phyloP scores from a whole-genome alignment of 2,329 filamentous ascomycete species.

The Apiospora arundinis region DNA sequence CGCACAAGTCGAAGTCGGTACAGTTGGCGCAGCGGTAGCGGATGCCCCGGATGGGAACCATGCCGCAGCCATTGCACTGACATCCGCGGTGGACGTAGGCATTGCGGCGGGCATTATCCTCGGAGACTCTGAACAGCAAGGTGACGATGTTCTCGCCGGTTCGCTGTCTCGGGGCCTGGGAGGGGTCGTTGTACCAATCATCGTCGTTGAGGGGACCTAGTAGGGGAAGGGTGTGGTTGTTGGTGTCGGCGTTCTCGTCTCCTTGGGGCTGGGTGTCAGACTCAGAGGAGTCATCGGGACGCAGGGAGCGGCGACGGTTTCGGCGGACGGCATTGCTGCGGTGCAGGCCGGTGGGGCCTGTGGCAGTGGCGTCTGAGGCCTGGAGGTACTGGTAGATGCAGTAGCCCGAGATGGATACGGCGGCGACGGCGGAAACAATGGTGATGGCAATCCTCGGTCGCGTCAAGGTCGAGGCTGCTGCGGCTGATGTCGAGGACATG shows the following conservation, averaged over 20 bases:
- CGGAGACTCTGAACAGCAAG: slow-evolving; percentile 88
- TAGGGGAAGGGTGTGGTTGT: slow-evolving; percentile 26
- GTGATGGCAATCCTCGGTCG: slow-evolving; percentile 62
- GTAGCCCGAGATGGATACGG: slow-evolving; percentile 64
- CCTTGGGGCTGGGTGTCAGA: slow-evolving; percentile 43
- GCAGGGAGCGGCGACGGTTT: slow-evolving; percentile 44
- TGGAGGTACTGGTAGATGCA: slow-evolving; percentile 36
- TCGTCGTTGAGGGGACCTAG: slow-evolving; percentile 46
- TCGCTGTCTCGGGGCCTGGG: slow-evolving; percentile 50
- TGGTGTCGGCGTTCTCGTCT: slow-evolving; percentile 54
- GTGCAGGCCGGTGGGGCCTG: slow-evolving; percentile 54
- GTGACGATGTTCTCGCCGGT: slow-evolving; percentile 82
- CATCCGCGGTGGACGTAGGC: slow-evolving; percentile 93
- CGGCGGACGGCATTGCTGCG: slow-evolving; percentile 73
- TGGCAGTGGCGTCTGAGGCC: slow-evolving; percentile 24
- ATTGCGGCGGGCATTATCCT: slow-evolving; percentile 87
- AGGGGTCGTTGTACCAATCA: slow-evolving; percentile 59
- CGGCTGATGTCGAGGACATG: slow-evolving; percentile 54
- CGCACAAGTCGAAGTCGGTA: slow-evolving; percentile 93
- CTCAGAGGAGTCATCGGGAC: slow-evolving; percentile 44
- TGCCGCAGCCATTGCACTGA: slow-evolving; percentile 87
- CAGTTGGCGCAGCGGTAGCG: slow-evolving; percentile 96
- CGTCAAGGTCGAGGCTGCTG: slow-evolving; percentile 60
- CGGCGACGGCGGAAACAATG: slow-evolving; percentile 60
- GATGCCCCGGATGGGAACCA: slow-evolving; percentile 88